phyloP scores from a whole-genome alignment of 1,284 basidiomycete species.

The Irpex sp. region DNA sequence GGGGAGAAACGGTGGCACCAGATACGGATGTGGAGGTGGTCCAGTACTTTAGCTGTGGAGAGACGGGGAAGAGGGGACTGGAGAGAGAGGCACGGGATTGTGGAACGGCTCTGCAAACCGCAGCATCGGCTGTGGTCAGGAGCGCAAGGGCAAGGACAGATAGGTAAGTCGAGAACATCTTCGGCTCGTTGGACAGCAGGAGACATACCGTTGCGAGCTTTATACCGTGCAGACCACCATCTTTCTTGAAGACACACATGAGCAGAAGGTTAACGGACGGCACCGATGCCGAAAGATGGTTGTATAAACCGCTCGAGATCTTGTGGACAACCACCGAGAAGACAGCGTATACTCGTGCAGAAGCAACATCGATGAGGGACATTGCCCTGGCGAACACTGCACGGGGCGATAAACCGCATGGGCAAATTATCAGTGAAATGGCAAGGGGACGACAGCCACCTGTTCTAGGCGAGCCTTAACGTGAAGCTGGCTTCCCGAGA shows the following conservation, averaged over 20 bases:
- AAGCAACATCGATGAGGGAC: not conserved
- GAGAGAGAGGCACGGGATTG: not conserved
- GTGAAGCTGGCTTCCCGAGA: not conserved
- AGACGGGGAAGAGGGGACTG: constrained; percentile 38
- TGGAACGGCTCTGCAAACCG: not conserved
- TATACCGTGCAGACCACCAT: not conserved
- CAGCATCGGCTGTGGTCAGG: not conserved
- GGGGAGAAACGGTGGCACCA: constrained; percentile 22
- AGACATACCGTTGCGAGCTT: not conserved
- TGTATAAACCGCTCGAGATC: not conserved
- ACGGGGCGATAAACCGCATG: not conserved
- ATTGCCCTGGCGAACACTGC: not conserved
- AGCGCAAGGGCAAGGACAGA: not conserved
- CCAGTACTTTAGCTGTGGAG: constrained; percentile 31
- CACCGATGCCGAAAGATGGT: not conserved
- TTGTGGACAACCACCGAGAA: not conserved
- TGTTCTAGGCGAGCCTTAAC: not conserved
- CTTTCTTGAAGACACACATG: not conserved
- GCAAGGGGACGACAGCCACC: not conserved
- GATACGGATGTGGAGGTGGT: constrained; percentile 31
- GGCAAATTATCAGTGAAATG: not conserved
- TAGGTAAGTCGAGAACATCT: not conserved
- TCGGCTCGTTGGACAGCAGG: not conserved
- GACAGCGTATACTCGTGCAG: not conserved
- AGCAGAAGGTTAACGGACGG: not conserved